Evolutionary conservation across 768 basidiomycete species (phyloP).

Genomic region (Psilocybe azurescens): DNA sequence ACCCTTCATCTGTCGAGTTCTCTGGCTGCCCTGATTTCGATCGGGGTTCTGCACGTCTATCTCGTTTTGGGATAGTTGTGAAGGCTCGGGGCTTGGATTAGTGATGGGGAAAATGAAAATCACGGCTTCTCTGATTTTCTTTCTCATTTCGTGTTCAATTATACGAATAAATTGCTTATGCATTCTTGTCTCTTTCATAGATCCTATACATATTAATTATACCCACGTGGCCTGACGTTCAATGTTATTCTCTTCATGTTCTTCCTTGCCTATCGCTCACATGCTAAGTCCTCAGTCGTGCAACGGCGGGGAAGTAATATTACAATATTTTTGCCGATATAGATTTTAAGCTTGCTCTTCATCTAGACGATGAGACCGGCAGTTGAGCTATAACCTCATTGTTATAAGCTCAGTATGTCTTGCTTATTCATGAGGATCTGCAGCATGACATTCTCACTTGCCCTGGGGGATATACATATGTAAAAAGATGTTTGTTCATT

Average conservation of each 20-base stretch:
- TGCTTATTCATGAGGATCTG: no score
- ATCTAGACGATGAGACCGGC: no score
- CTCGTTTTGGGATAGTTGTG: conserved; percentile 56
- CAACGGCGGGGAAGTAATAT: no score
- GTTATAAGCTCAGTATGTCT: no score
- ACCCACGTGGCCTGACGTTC: background rate
- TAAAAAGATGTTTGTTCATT: no score
- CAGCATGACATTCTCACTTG: no score
- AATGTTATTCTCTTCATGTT: background rate
- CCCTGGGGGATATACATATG: no score
- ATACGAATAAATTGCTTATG: background rate
- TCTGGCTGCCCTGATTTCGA: conserved; percentile 38
- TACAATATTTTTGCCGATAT: no score
- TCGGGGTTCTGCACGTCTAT: conserved; percentile 37
- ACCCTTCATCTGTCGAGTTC: conserved; percentile 38
- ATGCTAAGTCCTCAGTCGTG: no score
- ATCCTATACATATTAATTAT: background rate
- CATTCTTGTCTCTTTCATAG: background rate
- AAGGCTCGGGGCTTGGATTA: conserved; percentile 38
- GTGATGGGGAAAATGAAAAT: conserved; percentile 58
- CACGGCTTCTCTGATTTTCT: conserved; percentile 65
- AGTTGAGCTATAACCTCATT: no score
- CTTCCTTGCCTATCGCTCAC: no score
- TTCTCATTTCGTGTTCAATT: conserved; percentile 7
- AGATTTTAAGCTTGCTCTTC: no score